phyloP scores from a whole-genome alignment of 108 stramenopile genomes.

The Skeletonema costatum region DNA sequence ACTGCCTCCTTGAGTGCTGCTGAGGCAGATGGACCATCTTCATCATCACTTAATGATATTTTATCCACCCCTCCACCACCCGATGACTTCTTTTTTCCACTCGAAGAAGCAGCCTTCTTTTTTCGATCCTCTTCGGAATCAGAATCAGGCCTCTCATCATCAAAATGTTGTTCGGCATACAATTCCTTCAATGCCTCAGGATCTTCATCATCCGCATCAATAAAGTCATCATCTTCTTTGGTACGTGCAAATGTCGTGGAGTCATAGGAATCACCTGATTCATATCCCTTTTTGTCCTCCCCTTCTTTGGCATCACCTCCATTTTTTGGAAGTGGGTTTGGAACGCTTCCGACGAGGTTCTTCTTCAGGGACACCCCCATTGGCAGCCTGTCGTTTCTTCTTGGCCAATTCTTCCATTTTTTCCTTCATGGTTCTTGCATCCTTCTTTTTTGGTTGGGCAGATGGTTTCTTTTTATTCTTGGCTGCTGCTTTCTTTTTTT shows the following conservation, averaged over 20 bases:
- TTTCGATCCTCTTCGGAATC: slow-evolving; percentile 36
- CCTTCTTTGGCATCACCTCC: slow-evolving; percentile 11
- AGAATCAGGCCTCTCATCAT: slow-evolving; percentile 78
- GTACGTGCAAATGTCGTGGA: slow-evolving; percentile 74
- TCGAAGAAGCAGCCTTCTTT: slow-evolving; percentile 37
- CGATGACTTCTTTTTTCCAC: slow-evolving; percentile 15
- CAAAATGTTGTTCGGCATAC: slow-evolving; percentile 90
- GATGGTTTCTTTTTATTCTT: too few relatives aligned
- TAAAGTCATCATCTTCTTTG: slow-evolving; percentile 88
- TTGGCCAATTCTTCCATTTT: slow-evolving; percentile 81
- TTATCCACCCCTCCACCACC: slow-evolving; percentile 42
- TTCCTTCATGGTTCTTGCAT: slow-evolving; percentile 53
- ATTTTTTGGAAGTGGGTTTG: slow-evolving; percentile 9
- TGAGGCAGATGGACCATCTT: slow-evolving; percentile 72
- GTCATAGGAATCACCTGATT: slow-evolving; percentile 68
- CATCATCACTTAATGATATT: slow-evolving; percentile 39
- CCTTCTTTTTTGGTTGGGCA: slow-evolving; percentile 10
- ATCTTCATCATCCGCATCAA: slow-evolving; percentile 91
- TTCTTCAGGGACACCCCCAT: slow-evolving; percentile 4
- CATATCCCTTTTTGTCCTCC: slow-evolving; percentile 51
- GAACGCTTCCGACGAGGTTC: slow-evolving; percentile 30
- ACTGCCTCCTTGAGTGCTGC: slow-evolving; percentile 73
- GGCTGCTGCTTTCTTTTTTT: slow-evolving; percentile 1
- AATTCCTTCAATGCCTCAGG: slow-evolving; percentile 83
- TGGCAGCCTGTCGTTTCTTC: slow-evolving; percentile 54